These are phyloP conservation scores for Hypericum perforatum DNA, from an alignment of 345 rosid species.

Conservation along the genomic window DNA sequence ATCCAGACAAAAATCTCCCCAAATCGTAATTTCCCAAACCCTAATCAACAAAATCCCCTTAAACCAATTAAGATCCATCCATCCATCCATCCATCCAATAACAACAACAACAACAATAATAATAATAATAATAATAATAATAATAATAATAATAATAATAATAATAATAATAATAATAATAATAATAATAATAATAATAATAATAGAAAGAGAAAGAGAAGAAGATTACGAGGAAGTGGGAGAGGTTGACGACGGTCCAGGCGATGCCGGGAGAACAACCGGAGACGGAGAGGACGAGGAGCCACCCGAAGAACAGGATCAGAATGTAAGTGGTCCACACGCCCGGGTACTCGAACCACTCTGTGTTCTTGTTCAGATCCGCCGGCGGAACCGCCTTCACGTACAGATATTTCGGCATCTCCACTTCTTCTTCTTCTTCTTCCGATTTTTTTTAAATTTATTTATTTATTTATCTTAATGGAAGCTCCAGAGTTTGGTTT, in stretches of 20 bases:
- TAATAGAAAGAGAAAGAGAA: neutral
- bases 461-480: too few species aligned
- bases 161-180: too few species aligned
- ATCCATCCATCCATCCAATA: neutral
- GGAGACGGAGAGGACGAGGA: slow-evolving; percentile 52
- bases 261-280: slow-evolving; percentile 71
- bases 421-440: neutral
- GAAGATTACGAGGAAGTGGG: slow-evolving; percentile 46
- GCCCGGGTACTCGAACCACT: slow-evolving; percentile 84
- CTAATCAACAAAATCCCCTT: too few species aligned
- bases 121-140: neutral
- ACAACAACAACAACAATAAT: neutral
- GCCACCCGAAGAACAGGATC: slow-evolving; percentile 67
- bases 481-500: too few species aligned
- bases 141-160: too few species aligned
- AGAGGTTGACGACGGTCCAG: slow-evolving; percentile 74
- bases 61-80: too few species aligned
- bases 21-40: too few species aligned
- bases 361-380: slow-evolving; percentile 86
- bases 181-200: neutral
- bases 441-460: too few species aligned
- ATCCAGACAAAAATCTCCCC: too few species aligned
- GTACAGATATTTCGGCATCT: slow-evolving; percentile 38
- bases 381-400: slow-evolving; percentile 64
- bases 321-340: slow-evolving; percentile 76